A percentile compares a stretch with the other conserved stretches of the same genome.
Conservation (phyloP, 345 rosid species). For the Syzygium aqueum region DNA sequence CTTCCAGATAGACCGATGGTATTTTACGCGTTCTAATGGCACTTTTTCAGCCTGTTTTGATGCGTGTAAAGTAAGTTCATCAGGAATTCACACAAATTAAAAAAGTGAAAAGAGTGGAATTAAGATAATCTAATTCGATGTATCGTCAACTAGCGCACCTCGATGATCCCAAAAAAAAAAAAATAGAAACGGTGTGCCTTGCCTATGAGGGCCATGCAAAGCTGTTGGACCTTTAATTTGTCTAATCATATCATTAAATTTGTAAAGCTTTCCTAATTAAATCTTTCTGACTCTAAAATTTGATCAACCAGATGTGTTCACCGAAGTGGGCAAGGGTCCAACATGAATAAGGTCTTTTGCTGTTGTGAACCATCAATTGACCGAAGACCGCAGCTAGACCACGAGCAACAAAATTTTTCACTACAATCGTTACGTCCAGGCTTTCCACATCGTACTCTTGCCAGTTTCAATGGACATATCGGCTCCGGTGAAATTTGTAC, state of each 20-base stretch:
- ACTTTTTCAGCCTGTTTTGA: fast-evolving
- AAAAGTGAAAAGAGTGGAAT: not conserved
- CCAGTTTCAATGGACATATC: not conserved
- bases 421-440: fast-evolving
- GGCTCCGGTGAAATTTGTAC: not conserved
- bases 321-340: not conserved
- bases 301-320: not conserved
- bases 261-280: not conserved
- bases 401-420: not conserved
- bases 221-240: not conserved
- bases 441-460: not conserved
- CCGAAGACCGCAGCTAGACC: not conserved
- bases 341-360: not conserved
- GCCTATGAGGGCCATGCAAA: not conserved
- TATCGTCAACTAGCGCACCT: not conserved
- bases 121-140: fast-evolving
- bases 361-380: not conserved
- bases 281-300: not conserved
- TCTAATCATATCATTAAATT: not conserved
- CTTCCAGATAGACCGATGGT: too few relatives aligned
- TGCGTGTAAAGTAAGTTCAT: too few relatives aligned
- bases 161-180: fast-evolving
- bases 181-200: not conserved
- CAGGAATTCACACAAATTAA: fast-evolving
- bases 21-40: too few relatives aligned